phyloP scores from a whole-genome alignment of 129 eudicot genomes.

The Artemisia tridentata region DNA sequence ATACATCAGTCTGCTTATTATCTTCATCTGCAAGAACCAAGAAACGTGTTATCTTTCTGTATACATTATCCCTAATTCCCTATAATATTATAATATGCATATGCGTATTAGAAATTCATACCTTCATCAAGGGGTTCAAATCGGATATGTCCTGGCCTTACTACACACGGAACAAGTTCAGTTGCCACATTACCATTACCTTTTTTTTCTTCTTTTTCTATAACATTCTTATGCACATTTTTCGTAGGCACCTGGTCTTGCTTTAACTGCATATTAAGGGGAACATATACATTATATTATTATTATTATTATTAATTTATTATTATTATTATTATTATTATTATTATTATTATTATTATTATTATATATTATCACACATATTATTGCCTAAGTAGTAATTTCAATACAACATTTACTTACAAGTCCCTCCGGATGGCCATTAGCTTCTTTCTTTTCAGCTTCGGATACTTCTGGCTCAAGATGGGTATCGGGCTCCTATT shows the following conservation, averaged over 20 bases:
- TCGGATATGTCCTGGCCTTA: constrained; percentile 90
- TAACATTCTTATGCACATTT: constrained; percentile 13
- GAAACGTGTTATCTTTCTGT: constrained; percentile 11
- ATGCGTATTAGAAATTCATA: constrained; percentile 16
- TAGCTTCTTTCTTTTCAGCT: constrained; percentile 34
- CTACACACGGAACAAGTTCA: constrained; percentile 57
- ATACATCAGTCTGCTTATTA: constrained; percentile 41
- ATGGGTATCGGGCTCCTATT: constrained; percentile 34
- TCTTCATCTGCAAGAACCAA: constrained; percentile 53
- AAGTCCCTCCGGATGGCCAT: constrained; percentile 35
- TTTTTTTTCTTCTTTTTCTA: constrained; percentile 33
- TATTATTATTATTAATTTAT: not conserved
- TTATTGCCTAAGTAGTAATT: not conserved
- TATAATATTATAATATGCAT: not conserved
- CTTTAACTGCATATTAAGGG: constrained; percentile 48
- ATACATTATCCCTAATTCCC: not conserved
- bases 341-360: not conserved
- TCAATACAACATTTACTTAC: constrained; percentile 33
- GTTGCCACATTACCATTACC: constrained; percentile 37
- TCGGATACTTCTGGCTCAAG: constrained; percentile 35
- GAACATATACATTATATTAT: constrained; percentile 3
- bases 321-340: not conserved
- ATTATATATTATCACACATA: not conserved
- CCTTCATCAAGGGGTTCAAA: constrained; percentile 79
- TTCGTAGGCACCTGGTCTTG: constrained; percentile 44